Evolutionary conservation across 345 rosid species (phyloP), one percentile per base, ranked within the genome.

Genomic region (Brassica carinata): DNA sequence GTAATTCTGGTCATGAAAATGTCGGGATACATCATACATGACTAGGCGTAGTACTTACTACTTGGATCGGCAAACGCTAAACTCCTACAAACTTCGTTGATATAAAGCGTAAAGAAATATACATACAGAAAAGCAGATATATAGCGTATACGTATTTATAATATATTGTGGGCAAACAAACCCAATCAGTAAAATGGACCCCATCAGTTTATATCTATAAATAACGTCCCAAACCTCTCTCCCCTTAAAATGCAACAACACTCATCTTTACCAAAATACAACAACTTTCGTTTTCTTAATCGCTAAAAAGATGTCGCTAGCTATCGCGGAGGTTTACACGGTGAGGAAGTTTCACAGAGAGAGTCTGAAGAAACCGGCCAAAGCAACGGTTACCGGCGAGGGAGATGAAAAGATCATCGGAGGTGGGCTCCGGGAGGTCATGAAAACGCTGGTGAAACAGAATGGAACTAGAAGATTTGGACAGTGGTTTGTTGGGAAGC

Each of bases 291-390:
- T 43, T 43, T 38, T 72, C 29, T 3, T 30, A 19, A 27, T 15
- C 5, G 17, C 15, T 4, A 26, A 67, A 61, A 64, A 64, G 30
- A 80, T 80, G 83, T 80, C 83, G 30, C 67, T 80, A 64, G 83
- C 79, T 63, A 80, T 80, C 13, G 83, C 83, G 29, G 79, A 80
- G 1, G 67, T 75, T 69, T 80, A 80, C 79, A 75, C 79, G 11
- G 67, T 14, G n/a, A 75, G 79, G 68, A 80, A 80, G 76, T 29
- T 69, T 27, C 76, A 80, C 72, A 75, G 13, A 64, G 83, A 80
- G 62, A 70, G 79, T 19, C 70, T 80, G 83, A 80, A 75, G 76
- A 80, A 75, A 70, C 72, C 76, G 17, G 48, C 69, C 0, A 72
- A 78, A 65, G 23, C 31, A n/a, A 29, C 13, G 2, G 68, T 70